Evolutionary conservation across 78 protist species (phyloP).

Genomic region (Chrysochromulina tobinii): DNA sequence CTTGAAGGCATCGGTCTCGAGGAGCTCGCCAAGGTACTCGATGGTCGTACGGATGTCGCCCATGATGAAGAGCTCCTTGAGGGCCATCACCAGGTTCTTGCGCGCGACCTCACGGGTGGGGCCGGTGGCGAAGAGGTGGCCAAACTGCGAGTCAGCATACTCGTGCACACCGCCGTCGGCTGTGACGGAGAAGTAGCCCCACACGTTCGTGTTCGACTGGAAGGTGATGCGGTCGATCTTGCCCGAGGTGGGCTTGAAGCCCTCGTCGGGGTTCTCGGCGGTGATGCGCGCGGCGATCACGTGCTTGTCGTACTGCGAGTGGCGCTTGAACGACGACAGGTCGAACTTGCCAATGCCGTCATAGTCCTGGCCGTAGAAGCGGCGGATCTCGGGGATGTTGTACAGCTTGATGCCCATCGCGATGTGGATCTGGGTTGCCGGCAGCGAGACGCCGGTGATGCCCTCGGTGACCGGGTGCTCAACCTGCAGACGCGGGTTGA

Average conservation of each 20-base stretch:
- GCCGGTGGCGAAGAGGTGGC: conserved; percentile 81
- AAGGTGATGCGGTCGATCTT: conserved; percentile 82
- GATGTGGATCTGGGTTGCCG: conserved; percentile 91
- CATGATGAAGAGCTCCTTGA: conserved; percentile 85
- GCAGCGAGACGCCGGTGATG: conserved; percentile 80
- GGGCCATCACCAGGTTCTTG: conserved; percentile 76
- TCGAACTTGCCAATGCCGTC: conserved; percentile 48
- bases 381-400: conserved; percentile 88
- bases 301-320: conserved; percentile 49
- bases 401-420: conserved; percentile 95
- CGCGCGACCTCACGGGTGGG: conserved; percentile 82
- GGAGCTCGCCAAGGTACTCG: conserved; percentile 82
- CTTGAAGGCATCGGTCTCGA: conserved; percentile 73
- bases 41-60: conserved; percentile 56
- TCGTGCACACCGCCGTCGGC: conserved; percentile 75
- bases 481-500: conserved; percentile 74
- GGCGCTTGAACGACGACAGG: conserved; percentile 40
- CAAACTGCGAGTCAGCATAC: conserved; percentile 75
- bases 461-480: conserved; percentile 90
- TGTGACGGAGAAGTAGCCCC: conserved; percentile 92
- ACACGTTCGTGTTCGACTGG: conserved; percentile 76
- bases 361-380: conserved; percentile 45
- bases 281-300: conserved; percentile 95
- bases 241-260: conserved; percentile 59
- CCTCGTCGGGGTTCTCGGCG: conserved; percentile 94